Evolutionary conservation across 345 rosid genomes (phyloP).

Genomic region (Corymbia maculata): DNA sequence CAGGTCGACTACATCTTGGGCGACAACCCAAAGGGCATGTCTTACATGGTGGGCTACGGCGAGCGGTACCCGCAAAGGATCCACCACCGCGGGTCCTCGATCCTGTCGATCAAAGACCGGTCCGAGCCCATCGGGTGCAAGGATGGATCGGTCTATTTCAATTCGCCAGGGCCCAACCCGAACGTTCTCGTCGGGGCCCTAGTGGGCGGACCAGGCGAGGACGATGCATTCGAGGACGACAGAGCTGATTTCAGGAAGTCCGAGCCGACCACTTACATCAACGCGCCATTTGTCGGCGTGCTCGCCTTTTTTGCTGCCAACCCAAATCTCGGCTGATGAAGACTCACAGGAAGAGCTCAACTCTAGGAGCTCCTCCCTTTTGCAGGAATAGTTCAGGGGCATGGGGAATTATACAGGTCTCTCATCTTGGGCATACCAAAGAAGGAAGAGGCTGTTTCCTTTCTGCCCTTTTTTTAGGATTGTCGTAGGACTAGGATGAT

Average conservation of each 20-base stretch:
- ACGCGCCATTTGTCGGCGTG: constrained; percentile 94
- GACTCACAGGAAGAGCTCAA: background rate
- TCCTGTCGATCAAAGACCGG: constrained; percentile 62
- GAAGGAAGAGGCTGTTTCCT: constrained; percentile 14
- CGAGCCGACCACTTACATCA: constrained; percentile 92
- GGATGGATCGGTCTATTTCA: constrained; percentile 66
- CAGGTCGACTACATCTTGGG: constrained; percentile 94
- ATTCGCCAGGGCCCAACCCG: constrained; percentile 60
- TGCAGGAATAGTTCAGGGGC: constrained; percentile 15
- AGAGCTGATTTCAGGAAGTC: constrained; percentile 69
- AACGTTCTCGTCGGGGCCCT: constrained; percentile 70
- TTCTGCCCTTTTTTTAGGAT: background rate
- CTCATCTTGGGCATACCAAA: constrained; percentile 13
- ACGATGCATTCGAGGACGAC: constrained; percentile 56
- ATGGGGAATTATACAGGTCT: constrained; percentile 39
- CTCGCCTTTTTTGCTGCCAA: constrained; percentile 87
- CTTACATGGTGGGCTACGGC: constrained; percentile 94
- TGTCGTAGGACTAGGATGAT: background rate
- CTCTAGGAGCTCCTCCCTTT: background rate
- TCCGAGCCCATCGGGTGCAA: constrained; percentile 57
- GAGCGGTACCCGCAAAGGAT: constrained; percentile 60
- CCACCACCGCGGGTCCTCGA: constrained; percentile 88
- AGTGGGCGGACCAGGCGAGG: constrained; percentile 84
- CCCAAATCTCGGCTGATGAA: constrained; percentile 23
- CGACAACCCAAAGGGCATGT: constrained; percentile 71